Percentiles rank a stretch among this genome's conserved stretches.
These are phyloP conservation scores for Lactarius hatsudake DNA, from an alignment of 768 basidiomycete genomes.

Conservation along the genomic window DNA sequence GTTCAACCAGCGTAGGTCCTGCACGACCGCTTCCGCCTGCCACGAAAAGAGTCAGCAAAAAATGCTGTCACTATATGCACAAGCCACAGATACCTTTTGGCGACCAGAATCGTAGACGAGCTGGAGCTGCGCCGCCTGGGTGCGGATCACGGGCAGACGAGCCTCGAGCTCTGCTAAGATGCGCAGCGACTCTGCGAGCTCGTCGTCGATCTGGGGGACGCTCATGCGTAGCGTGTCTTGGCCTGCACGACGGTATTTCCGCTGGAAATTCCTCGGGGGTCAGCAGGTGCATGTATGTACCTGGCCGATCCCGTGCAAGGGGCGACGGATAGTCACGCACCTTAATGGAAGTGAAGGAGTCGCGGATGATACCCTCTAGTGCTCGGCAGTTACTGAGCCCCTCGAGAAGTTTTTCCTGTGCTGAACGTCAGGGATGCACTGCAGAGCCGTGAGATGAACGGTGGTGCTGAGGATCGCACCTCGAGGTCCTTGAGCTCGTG, in stretches of 20 bases:
- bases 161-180: conserved; percentile 55
- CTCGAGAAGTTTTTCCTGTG: conserved; percentile 62
- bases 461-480: conserved; percentile 9
- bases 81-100: conserved; percentile 48
- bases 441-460: not conserved
- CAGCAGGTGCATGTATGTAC: conserved; percentile 2
- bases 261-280: conserved; percentile 37
- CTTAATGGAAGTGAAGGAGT: conserved; percentile 58
- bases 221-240: conserved; percentile 51
- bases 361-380: conserved; percentile 66
- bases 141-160: conserved; percentile 58
- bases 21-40: conserved; percentile 64
- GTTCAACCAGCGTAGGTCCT: conserved; percentile 70
- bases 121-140: conserved; percentile 60
- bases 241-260: conserved; percentile 57
- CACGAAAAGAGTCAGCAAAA: conserved; percentile 5
- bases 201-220: conserved; percentile 57
- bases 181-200: conserved; percentile 60
- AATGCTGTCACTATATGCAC: not conserved
- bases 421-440: not conserved
- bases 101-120: conserved; percentile 70
- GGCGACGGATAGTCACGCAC: conserved; percentile 37
- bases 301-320: not conserved
- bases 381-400: conserved; percentile 73
- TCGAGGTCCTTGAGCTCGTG: conserved; percentile 28